Percentiles rank a stretch among this genome's conserved stretches.
These are phyloP conservation scores for Lipomyces chichibuensis DNA, from an alignment of 805 yeast genomes.

Conservation along the genomic window DNA sequence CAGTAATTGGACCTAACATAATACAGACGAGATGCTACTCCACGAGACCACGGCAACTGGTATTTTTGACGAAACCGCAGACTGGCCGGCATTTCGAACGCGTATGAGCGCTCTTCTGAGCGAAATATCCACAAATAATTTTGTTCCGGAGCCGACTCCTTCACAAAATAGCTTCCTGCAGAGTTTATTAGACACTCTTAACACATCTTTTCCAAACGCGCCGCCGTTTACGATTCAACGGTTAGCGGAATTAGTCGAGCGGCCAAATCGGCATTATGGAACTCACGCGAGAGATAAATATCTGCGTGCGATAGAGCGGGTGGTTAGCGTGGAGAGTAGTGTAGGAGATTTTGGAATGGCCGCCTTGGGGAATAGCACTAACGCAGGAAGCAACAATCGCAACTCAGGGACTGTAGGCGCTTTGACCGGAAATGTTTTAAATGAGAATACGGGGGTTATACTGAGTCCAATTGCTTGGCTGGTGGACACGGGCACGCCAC, in stretches of 20 bases:
- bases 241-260: slow-evolving; percentile 43
- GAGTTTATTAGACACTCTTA: slow-evolving; percentile 3
- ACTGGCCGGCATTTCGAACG: slow-evolving; percentile 7
- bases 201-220: slow-evolving; percentile 4
- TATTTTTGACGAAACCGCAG: slow-evolving; percentile 2
- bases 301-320: slow-evolving; percentile 39
- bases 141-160: slow-evolving; percentile 1
- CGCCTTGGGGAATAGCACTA: not conserved
- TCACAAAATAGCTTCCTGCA: slow-evolving; percentile 3
- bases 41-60: slow-evolving; percentile 1
- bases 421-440: not conserved
- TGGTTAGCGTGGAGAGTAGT: slow-evolving; percentile 35
- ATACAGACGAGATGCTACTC: not conserved
- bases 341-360: slow-evolving; percentile 10
- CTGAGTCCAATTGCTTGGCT: slow-evolving; percentile 38
- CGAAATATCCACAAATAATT: not conserved
- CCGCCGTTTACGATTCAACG: slow-evolving; percentile 49
- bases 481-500: slow-evolving; percentile 39
- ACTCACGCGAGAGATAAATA: slow-evolving; percentile 38
- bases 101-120: not conserved
- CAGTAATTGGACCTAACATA: not conserved
- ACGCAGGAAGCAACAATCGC: not conserved
- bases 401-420: not conserved
- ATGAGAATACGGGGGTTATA: slow-evolving; percentile 23
- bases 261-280: slow-evolving; percentile 39